phyloP scores from a whole-genome alignment of 2,329 filamentous ascomycete genomes.

The Graphium sp. region DNA sequence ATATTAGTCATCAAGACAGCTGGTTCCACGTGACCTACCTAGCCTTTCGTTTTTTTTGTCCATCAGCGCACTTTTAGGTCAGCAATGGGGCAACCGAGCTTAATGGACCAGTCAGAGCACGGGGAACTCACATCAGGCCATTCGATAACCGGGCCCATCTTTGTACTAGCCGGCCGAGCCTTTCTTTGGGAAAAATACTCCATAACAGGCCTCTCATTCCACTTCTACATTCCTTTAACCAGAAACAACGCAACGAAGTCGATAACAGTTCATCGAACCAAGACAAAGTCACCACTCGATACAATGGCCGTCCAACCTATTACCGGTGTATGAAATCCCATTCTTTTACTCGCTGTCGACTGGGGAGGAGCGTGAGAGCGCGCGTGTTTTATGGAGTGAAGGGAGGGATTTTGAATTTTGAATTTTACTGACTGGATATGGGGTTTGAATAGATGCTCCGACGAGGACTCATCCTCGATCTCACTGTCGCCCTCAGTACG shows the following conservation, averaged over 20 bases:
- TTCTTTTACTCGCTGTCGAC: constrained; percentile 7
- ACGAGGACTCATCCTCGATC: constrained; percentile 38
- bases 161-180: too few species aligned
- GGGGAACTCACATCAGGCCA: too few species aligned
- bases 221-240: constrained; percentile 4
- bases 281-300: constrained; percentile 8
- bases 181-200: too few species aligned
- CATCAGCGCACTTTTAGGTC: too few species aligned
- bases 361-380: not conserved
- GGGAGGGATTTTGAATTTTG: not conserved
- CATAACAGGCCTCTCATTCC: too few species aligned
- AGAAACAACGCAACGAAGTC: constrained; percentile 2
- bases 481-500: constrained; percentile 38
- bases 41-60: too few species aligned
- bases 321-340: constrained; percentile 33
- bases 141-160: too few species aligned
- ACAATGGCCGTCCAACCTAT: constrained; percentile 40
- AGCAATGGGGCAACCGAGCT: too few species aligned
- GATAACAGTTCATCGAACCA: constrained; percentile 5
- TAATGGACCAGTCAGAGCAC: too few species aligned
- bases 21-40: too few species aligned
- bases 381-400: constrained; percentile 7
- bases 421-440: constrained; percentile 16
- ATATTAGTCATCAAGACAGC: too few species aligned
- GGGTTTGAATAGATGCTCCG: constrained; percentile 38